Evolutionary conservation across 148 eudicot genomes (phyloP).

Genomic region (Persicaria tinctoria): DNA sequence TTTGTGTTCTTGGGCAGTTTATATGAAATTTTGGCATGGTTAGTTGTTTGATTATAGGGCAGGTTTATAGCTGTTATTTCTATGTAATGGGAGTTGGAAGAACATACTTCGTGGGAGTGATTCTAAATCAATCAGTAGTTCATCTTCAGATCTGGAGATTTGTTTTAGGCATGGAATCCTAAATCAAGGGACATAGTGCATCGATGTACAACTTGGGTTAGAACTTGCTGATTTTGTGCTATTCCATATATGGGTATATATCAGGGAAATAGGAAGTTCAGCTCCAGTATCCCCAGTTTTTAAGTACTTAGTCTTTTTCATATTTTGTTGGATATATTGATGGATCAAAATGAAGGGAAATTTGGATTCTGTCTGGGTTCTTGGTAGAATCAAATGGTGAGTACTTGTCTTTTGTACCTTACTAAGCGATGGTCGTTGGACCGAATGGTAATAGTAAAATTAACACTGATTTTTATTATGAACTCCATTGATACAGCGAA

Average conservation of each 20-base stretch:
- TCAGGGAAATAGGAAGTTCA: not conserved
- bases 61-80: not conserved
- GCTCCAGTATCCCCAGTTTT: not conserved
- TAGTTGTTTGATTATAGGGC: not conserved
- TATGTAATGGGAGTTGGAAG: not conserved
- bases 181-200: not conserved
- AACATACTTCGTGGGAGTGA: not conserved
- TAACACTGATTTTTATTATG: not conserved
- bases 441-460: not conserved
- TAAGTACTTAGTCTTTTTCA: not conserved
- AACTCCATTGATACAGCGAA: not conserved
- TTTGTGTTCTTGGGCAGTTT: not conserved
- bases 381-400: not conserved
- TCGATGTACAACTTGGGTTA: too few species aligned
- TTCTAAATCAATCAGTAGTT: not conserved
- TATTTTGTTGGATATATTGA: not conserved
- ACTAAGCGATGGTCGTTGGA: not conserved
- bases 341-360: not conserved
- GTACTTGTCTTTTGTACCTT: not conserved
- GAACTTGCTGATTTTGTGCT: not conserved
- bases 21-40: not conserved
- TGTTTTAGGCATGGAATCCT: not conserved
- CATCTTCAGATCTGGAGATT: not conserved
- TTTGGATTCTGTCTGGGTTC: not conserved
- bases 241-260: not conserved